These are phyloP conservation scores for Dactylellina drechsleri DNA, from an alignment of 2,329 filamentous ascomycete genomes.

Conservation along the genomic window DNA sequence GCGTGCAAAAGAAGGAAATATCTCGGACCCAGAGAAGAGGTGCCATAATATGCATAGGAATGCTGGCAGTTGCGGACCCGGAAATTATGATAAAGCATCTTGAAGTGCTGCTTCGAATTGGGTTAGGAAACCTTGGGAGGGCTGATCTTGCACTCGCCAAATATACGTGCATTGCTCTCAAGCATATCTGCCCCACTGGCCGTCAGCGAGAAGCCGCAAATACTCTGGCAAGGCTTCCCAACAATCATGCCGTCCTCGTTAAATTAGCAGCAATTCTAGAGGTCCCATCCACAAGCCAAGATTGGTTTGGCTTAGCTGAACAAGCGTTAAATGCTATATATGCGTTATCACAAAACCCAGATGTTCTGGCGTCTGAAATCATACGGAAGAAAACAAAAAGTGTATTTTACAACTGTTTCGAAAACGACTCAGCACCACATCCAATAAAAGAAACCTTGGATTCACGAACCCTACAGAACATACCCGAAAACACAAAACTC, in stretches of 20 bases:
- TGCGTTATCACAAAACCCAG: slow-evolving; percentile 89
- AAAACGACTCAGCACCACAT: slow-evolving; percentile 63
- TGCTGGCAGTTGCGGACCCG: slow-evolving; percentile 91
- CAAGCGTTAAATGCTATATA: slow-evolving; percentile 97
- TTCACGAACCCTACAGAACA: slow-evolving; percentile 60
- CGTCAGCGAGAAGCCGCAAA: slow-evolving; percentile 68
- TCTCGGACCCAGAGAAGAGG: slow-evolving; percentile 89
- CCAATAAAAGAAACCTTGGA: slow-evolving; percentile 58
- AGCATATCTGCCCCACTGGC: slow-evolving; percentile 86
- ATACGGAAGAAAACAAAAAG: slow-evolving; percentile 84
- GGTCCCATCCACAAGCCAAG: slow-evolving; percentile 86
- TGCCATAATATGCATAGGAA: slow-evolving; percentile 94
- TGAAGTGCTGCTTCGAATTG: slow-evolving; percentile 90
- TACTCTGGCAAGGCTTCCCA: slow-evolving; percentile 78
- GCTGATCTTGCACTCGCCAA: slow-evolving; percentile 88
- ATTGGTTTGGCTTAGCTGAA: slow-evolving; percentile 94
- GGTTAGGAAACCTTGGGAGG: slow-evolving; percentile 81
- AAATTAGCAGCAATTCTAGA: slow-evolving; percentile 86
- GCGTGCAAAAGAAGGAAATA: slow-evolving; percentile 90
- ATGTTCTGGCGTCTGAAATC: slow-evolving; percentile 90
- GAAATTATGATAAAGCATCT: slow-evolving; percentile 95
- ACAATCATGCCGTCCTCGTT: slow-evolving; percentile 86
- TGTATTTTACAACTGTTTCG: slow-evolving; percentile 72
- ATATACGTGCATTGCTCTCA: slow-evolving; percentile 92
- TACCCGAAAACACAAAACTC: slow-evolving; percentile 63